A percentile compares a stretch with the other conserved stretches of the same genome.
These are phyloP conservation scores for Cladosporium colombiae DNA, from an alignment of 2,329 filamentous ascomycete genomes.

Conservation along the genomic window DNA sequence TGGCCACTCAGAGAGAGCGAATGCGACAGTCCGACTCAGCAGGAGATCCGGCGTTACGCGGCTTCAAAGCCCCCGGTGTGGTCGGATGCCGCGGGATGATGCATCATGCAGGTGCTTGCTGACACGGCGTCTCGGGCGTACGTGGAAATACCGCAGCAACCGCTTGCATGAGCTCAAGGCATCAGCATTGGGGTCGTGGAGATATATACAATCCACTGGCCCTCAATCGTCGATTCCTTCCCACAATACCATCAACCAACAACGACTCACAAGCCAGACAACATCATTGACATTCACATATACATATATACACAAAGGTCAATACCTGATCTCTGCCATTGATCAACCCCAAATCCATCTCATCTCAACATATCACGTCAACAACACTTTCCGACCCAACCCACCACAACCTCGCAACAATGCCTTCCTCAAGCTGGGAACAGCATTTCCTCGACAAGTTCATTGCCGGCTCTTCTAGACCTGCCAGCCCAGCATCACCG, in stretches of 20 bases:
- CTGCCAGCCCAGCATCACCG: neutral
- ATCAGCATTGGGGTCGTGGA: neutral
- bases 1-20: neutral
- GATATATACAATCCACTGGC: neutral
- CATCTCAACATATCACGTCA: neutral
- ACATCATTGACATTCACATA: neutral
- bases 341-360: neutral
- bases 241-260: neutral
- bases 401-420: neutral
- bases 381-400: neutral
- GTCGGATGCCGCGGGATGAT: neutral
- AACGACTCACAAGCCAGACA: neutral
- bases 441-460: constrained; percentile 20
- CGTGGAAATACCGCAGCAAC: neutral
- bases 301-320: neutral
- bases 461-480: constrained; percentile 12
- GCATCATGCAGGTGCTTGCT: neutral
- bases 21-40: neutral
- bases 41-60: neutral
- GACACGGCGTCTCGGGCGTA: neutral
- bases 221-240: neutral
- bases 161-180: neutral
- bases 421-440: constrained; percentile 19
- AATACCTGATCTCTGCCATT: neutral
- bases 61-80: neutral